phyloP scores from a whole-genome alignment of 2,329 filamentous ascomycete genomes.

The Ciborinia camelliae region DNA sequence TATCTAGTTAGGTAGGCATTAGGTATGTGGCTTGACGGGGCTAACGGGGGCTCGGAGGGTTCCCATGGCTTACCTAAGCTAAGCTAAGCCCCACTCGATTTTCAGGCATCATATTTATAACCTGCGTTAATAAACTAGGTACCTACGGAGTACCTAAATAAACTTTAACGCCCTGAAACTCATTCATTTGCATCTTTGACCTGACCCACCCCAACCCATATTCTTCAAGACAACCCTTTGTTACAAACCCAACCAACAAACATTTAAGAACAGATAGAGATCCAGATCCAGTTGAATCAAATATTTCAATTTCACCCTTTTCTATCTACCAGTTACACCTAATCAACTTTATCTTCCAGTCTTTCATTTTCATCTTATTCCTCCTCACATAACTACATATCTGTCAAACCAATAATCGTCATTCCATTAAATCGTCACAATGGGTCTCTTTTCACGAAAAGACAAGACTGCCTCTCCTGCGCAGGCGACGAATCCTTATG shows the following conservation, averaged over 20 bases:
- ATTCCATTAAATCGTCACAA: not conserved
- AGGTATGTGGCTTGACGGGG: not conserved
- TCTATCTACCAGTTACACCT: not conserved
- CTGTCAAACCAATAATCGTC: not conserved
- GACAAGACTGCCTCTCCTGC: constrained; percentile 49
- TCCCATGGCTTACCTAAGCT: too few relatives aligned
- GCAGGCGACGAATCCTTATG: constrained; percentile 37
- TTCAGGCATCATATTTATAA: too few relatives aligned
- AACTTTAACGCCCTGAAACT: constrained; percentile 12
- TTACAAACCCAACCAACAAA: not conserved
- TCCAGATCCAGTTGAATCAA: not conserved
- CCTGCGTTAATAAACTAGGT: not conserved
- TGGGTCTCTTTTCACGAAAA: constrained; percentile 45
- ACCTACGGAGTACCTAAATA: too few relatives aligned
- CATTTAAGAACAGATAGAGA: not conserved
- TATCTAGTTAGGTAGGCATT: not conserved
- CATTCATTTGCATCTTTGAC: constrained; percentile 13
- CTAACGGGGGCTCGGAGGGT: constrained; percentile 2
- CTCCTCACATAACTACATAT: not conserved
- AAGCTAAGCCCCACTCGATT: constrained; percentile 9
- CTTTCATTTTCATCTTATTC: not conserved
- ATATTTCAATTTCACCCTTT: not conserved
- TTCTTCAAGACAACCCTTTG: constrained; percentile 15
- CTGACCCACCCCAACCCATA: too few relatives aligned
- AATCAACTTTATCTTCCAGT: not conserved